Conservation (phyloP, 1,139 yeast species). For the Blastobotrys arbuscula region DNA sequence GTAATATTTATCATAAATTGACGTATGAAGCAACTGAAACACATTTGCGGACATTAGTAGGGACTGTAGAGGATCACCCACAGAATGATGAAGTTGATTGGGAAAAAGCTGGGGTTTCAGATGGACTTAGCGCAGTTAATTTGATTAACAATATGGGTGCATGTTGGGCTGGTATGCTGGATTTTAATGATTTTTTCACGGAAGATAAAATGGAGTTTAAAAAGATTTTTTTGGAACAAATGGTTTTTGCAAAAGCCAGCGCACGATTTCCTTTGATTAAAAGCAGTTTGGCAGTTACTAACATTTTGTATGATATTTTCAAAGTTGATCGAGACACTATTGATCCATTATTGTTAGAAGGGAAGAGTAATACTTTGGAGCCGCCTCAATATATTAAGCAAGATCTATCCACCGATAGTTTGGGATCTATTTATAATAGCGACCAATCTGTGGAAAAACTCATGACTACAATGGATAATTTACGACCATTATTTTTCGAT, state of each 20-base stretch:
- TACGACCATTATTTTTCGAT: conserved; percentile 45
- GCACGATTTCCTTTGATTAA: conserved; percentile 36
- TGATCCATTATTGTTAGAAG: conserved; percentile 15
- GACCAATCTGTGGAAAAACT: conserved; percentile 13
- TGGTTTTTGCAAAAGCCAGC: conserved; percentile 25
- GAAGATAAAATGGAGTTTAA: conserved; percentile 25
- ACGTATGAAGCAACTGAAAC: conserved; percentile 22
- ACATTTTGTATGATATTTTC: conserved; percentile 34
- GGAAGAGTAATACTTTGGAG: conserved; percentile 21
- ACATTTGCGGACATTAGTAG: conserved; percentile 24
- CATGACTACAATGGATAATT: conserved; percentile 25
- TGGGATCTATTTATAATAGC: conserved; percentile 1
- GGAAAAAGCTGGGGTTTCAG: conserved; percentile 27
- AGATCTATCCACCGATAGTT: conserved; percentile 7
- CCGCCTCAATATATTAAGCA: conserved; percentile 23
- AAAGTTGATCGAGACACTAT: conserved; percentile 23
- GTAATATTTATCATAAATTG: conserved; percentile 19
- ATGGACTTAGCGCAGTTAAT: conserved; percentile 21
- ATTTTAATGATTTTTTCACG: conserved; percentile 28
- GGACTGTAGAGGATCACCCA: conserved; percentile 14
- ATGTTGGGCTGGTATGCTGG: conserved; percentile 31
- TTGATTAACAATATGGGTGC: conserved; percentile 23
- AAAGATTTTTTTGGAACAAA: conserved; percentile 29
- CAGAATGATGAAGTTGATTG: conserved; percentile 24
- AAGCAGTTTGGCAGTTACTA: conserved; percentile 33